Percentiles rank a stretch among this genome's conserved stretches.
These are phyloP conservation scores for Zygotorulaspora sp. DNA, from an alignment of 805 yeast genomes.

Conservation along the genomic window DNA sequence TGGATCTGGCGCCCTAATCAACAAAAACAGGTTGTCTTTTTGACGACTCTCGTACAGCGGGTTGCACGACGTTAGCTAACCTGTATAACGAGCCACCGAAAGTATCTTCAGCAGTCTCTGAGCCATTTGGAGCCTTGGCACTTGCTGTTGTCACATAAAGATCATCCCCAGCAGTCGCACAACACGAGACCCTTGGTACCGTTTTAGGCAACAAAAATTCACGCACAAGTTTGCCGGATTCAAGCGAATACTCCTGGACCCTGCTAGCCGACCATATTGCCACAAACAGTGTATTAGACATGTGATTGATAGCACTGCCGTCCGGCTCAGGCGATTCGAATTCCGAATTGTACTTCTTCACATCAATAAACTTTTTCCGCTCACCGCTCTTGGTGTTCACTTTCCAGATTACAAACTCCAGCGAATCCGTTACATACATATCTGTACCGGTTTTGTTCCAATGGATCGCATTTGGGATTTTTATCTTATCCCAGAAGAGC, in stretches of 20 bases:
- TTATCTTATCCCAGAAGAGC: slow-evolving; percentile 38
- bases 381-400: slow-evolving; percentile 34
- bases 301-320: slow-evolving; percentile 59
- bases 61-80: slow-evolving; percentile 22
- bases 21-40: slow-evolving; percentile 9
- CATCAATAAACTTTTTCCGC: slow-evolving; percentile 39
- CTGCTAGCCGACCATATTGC: slow-evolving; percentile 62
- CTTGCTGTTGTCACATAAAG: slow-evolving; percentile 68
- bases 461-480: slow-evolving; percentile 70
- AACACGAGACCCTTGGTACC: slow-evolving; percentile 57
- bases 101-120: slow-evolving; percentile 32
- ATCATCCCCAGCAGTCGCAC: slow-evolving; percentile 64
- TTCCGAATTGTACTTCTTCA: slow-evolving; percentile 24
- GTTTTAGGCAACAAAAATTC: slow-evolving; percentile 54
- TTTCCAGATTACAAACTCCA: slow-evolving; percentile 45
- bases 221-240: slow-evolving; percentile 47
- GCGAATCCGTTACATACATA: slow-evolving; percentile 53
- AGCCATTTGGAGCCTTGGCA: slow-evolving; percentile 36
- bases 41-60: slow-evolving; percentile 8
- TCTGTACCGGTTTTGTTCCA: slow-evolving; percentile 43
- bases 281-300: slow-evolving; percentile 50
- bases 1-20: neutral
- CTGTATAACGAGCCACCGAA: slow-evolving; percentile 63
- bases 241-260: slow-evolving; percentile 49
- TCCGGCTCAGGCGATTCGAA: slow-evolving; percentile 63